Base-by-base conservation (phyloP, 2,329 filamentous ascomycete genomes). In the Fusarium sp. region DNA sequence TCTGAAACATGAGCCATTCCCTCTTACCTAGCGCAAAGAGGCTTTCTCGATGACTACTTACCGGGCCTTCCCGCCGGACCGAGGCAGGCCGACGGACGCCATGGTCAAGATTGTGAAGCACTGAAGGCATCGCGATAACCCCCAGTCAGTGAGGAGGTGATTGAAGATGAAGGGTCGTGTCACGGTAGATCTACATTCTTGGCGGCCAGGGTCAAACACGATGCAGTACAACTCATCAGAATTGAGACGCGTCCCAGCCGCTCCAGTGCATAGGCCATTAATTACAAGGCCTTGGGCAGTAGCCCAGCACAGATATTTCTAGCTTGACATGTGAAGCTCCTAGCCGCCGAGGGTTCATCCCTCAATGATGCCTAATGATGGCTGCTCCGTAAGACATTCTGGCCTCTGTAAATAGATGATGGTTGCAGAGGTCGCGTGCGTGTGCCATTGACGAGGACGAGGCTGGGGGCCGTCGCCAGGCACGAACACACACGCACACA, bases 51-150 rank as follows among this genome's bases (percentile, higher is more conserved):
- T 45, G 57, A 63, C 56, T 22, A 22, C 16, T 7, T 38, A 45
- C 67, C 66, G 70, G 71, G 36, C 57, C 67, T 71, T 74, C 54
- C 70, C 70, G 67, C 66, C 58, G 56, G 67, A 56, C 58, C 64
- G 64, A 63, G 64, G 58, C 45, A 62, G 45, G 45, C 64, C 45
- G 40, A 20, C 38, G 6, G 54, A 33, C 36, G 62, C 62, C 31
- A 35, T 22, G 27, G 33, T 57, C 16, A 10, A 38, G 20, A 35
- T 5, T 20, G 8, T 56, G 13, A 33, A 35, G 20, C 11, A 7
- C 5, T 56, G 52, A 16, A 57, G 31, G 50, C 11, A 54, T 54
- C 27, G 16, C 50, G 27, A 54, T 45, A 25, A 3, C 40, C 40
- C 38, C 38, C 38, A n/a, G 18, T 13, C 40, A 45, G 20, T 18